A percentile compares a stretch with the other conserved stretches of the same genome.
Evolutionary conservation across 2,329 filamentous ascomycete species (phyloP).

Genomic region (Ascomycota sp.): DNA sequence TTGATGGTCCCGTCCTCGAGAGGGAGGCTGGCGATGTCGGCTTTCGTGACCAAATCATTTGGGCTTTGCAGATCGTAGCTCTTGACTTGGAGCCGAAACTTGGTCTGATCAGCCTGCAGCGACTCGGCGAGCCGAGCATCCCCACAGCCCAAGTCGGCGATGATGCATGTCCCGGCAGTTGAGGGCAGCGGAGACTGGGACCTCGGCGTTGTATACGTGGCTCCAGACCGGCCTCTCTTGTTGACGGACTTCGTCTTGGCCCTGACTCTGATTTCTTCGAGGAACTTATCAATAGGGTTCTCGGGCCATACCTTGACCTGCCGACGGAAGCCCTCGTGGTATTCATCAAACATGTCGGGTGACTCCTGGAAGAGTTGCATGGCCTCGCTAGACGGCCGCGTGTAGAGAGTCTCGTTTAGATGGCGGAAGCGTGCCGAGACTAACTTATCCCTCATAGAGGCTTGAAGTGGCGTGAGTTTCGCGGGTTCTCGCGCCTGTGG

Average conservation of each 20-base stretch:
- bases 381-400: conserved; percentile 68
- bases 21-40: conserved; percentile 74
- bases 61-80: conserved; percentile 78
- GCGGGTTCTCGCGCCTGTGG: conserved; percentile 20
- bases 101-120: conserved; percentile 40
- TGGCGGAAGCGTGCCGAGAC: conserved; percentile 91
- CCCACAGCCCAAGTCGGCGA: conserved; percentile 86
- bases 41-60: conserved; percentile 57
- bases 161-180: conserved; percentile 49
- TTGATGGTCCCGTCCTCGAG: conserved; percentile 57
- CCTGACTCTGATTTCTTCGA: conserved; percentile 48
- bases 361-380: conserved; percentile 63
- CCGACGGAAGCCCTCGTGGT: conserved; percentile 87
- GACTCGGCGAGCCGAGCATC: conserved; percentile 63
- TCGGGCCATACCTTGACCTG: conserved; percentile 94
- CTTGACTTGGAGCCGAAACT: conserved; percentile 52
- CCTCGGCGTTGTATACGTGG: too few species aligned
- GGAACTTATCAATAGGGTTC: conserved; percentile 83
- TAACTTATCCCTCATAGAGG: conserved; percentile 86
- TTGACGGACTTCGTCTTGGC: conserved; percentile 38
- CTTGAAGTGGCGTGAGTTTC: conserved; percentile 80
- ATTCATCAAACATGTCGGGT: conserved; percentile 88
- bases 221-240: too few species aligned
- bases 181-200: conserved; percentile 40
- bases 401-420: conserved; percentile 93